Evolutionary conservation across 163 green algal species (phyloP), one percentile per base, ranked within the genome.

Genomic region (Scenedesmus sp.): DNA sequence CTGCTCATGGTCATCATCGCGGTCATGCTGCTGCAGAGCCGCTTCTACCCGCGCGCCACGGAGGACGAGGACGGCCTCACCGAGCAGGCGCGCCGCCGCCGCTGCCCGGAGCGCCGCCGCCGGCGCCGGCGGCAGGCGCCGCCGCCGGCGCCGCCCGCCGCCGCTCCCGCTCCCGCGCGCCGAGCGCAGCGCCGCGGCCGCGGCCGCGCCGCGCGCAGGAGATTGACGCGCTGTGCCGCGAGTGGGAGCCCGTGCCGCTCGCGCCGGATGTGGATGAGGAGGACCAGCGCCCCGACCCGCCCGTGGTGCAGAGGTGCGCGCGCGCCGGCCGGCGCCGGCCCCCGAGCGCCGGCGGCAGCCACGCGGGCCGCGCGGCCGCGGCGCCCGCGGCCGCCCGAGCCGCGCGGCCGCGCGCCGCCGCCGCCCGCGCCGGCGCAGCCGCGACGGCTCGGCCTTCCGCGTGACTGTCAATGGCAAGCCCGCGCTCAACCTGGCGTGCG

Each of bases 241-340:
- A 99, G 76, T 99, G 96, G 96, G 13, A 93, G 67, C 96, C 96
- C 1, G 95, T 98, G 86, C 94, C 95, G 6, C 84, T 98, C 50
- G 86, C 85, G 48, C 89, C 86, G 1, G n/a, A 77, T 11, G 11
- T 90, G 42, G 66, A 66, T 1, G 76, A 90, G 15, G 80, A 80
- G n/a, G 77, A 88, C n/a, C 42, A 81, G 63, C 42, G 60, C 15
- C 70, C 76, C 22, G 73, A 92, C 6, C 80, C 86, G 17, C 73
- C 66, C 2, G 76, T 91, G 17, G 85, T 94, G 10, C 13, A 82
- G 29, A 69, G 75, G 70, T 84, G 51, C 10, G 24, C 26, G 58
- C n/a, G 28, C 4, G 63, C 18, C 65, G 62, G 28, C 63, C 4
- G 36, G 34, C 14, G 9, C 28, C 14, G 5, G 17, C 31, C 22